Evolutionary conservation across 768 basidiomycete species (phyloP), one percentile per base, ranked within the genome.

Genomic region (Boletus pseudopeckii): DNA sequence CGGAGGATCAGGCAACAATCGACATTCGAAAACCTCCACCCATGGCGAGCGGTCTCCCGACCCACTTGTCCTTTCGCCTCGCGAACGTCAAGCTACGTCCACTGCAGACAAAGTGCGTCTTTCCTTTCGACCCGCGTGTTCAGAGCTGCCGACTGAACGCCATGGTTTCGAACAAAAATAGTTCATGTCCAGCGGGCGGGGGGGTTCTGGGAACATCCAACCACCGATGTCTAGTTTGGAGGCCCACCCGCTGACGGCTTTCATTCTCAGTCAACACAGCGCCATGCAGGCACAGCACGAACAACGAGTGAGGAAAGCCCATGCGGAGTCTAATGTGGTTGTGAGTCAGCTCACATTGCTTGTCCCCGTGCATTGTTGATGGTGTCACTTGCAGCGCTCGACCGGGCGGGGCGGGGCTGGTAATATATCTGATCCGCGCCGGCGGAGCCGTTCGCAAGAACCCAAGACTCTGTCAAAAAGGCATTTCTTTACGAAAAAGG

Each of bases 341-440:
- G 66, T 68, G 40, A 57, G 66, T 32, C 30, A 34, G 45, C 20
- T n/a, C 38, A 13, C 15, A 4, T 36, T 47, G 3, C 36, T 22
- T 6, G 4, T 18, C 22, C 10, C 24, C 36, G 9, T 18, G 18
- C 7, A 14, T 2, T 37, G 11, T 9, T 57, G 36, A 50, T 24
- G 15, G 5, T 40, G 4, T 43, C 22, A 9, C 18, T 40, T 11
- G 17, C 32, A 68, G 67, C 60, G 43, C 20, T 68, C 67, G 28
- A 69, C 60, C 1, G 66, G 66, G 14, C 60, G 67, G 11, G 66
- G 66, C 3, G 66, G 66, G 3, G 57, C 56, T 2, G 66, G 66
- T 14, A 68, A 68, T n/a, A 68, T 68, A 48, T 58, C 50, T 5
- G 42, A 55, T 26, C 9, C 20, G 18, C 56, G 39, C 32, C 55